A percentile compares a stretch with the other conserved stretches of the same genome.
Evolutionary conservation across 768 basidiomycete species (phyloP).

Genomic region (Mycena haematopus): DNA sequence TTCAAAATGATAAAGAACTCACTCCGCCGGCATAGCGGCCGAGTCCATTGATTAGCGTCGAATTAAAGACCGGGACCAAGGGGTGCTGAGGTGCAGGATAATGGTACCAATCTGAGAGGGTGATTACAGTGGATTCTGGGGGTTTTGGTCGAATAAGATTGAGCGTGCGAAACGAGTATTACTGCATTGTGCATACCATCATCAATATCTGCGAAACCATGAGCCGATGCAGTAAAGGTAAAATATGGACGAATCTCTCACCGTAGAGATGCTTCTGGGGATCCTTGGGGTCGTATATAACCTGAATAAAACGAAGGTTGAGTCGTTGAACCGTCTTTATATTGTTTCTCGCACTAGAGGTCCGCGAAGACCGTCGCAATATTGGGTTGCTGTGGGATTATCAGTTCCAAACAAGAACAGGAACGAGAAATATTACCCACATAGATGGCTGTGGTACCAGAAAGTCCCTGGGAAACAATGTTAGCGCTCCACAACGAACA

Average conservation of each 20-base stretch:
- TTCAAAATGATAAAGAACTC: conserved; percentile 27
- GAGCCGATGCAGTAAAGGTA: background rate
- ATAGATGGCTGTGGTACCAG: background rate
- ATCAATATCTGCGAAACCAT: background rate
- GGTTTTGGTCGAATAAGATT: background rate
- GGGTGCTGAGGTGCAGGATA: conserved; percentile 17
- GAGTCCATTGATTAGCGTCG: conserved; percentile 40
- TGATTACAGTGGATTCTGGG: conserved; percentile 36
- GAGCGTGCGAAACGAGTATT: background rate
- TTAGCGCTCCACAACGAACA: too few relatives aligned
- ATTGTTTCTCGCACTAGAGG: background rate
- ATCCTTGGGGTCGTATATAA: background rate
- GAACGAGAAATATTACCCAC: conserved; percentile 35
- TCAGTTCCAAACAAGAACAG: background rate
- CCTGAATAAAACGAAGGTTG: background rate
- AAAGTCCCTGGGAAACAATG: background rate
- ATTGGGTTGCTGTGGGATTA: background rate
- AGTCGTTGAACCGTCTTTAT: background rate
- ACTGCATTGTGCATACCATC: background rate
- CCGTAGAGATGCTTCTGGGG: background rate
- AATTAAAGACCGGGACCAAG: conserved; percentile 23
- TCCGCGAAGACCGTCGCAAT: background rate
- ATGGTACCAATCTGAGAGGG: conserved; percentile 46
- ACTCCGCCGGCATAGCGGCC: conserved; percentile 28
- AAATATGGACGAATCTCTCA: background rate